These are phyloP conservation scores for Pseudognaphalium luteoalbum DNA, from an alignment of 129 eudicot species.

Conservation along the genomic window DNA sequence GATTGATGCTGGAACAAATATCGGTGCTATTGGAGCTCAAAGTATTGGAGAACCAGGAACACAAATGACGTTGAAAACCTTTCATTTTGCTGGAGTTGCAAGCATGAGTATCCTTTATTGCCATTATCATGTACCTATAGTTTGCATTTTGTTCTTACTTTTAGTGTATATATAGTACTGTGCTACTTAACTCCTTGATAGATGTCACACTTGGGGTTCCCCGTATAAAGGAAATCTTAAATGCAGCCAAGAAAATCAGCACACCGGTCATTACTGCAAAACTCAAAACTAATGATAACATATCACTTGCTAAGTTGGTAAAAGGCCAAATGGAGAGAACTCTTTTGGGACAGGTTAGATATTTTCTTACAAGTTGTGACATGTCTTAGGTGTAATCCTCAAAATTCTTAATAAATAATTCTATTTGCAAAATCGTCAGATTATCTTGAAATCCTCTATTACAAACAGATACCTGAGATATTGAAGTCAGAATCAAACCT, in stretches of 20 bases:
- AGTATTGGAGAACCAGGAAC: conserved; percentile 99
- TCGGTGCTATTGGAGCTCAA: conserved; percentile 98
- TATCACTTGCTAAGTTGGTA: conserved; percentile 49
- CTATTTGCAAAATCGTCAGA: neutral
- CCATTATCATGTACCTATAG: neutral
- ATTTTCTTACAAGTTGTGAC: neutral
- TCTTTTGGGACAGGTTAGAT: conserved; percentile 71
- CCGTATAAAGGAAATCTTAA: conserved; percentile 88
- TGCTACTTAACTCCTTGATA: conserved; percentile 45
- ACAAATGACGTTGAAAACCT: conserved; percentile 95
- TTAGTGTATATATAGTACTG: conserved; percentile 12
- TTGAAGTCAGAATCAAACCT: neutral
- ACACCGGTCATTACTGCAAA: conserved; percentile 84
- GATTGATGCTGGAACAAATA: conserved; percentile 87
- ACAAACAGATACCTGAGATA: neutral
- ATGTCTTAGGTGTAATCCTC: neutral
- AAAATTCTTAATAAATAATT: neutral
- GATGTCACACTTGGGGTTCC: conserved; percentile 99
- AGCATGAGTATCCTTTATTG: conserved; percentile 95
- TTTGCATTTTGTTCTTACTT: neutral
- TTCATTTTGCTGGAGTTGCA: conserved; percentile 99
- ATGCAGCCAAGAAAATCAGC: conserved; percentile 84
- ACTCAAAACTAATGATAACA: conserved; percentile 45
- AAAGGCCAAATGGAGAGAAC: conserved; percentile 90
- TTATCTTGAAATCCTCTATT: neutral